Conservation (phyloP, 1,284 basidiomycete genomes). For the Fomes fomentarius region DNA sequence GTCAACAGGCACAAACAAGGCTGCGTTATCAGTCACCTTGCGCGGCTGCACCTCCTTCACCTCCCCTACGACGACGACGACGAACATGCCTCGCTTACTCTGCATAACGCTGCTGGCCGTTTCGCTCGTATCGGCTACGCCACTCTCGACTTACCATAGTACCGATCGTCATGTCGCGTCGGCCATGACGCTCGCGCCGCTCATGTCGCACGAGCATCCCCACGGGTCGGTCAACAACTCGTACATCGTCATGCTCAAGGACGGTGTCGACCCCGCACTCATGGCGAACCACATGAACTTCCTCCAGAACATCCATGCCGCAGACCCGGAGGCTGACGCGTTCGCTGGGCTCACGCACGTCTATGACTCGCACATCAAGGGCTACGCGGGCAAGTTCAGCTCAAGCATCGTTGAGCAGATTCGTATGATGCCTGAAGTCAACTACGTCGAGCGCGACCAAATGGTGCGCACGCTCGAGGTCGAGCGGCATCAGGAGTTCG, state of each 20-base stretch:
- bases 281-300: conserved; percentile 79
- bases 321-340: conserved; percentile 50
- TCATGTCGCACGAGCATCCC: conserved; percentile 55
- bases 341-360: conserved; percentile 65
- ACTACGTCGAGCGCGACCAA: conserved; percentile 93
- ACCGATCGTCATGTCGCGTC: conserved; percentile 43
- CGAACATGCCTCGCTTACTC: conserved; percentile 46
- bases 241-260: conserved; percentile 90
- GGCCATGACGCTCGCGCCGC: conserved; percentile 58
- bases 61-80: conserved; percentile 24
- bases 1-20: conserved; percentile 29
- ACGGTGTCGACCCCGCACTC: conserved; percentile 57
- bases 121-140: conserved; percentile 53
- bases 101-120: conserved; percentile 44
- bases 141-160: conserved; percentile 61
- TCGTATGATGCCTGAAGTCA: conserved; percentile 88
- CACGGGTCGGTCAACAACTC: conserved; percentile 82
- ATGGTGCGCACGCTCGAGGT: conserved; percentile 75
- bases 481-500: conserved; percentile 60
- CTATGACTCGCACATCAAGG: conserved; percentile 74
- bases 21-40: conserved; percentile 26
- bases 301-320: conserved; percentile 58
- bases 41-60: conserved; percentile 5
- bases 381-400: conserved; percentile 89
- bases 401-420: conserved; percentile 77